Percentiles rank a stretch among this genome's conserved stretches.
These are phyloP conservation scores for Cytauxzoon felis DNA, from an alignment of 169 alveolate genomes.

Conservation along the genomic window DNA sequence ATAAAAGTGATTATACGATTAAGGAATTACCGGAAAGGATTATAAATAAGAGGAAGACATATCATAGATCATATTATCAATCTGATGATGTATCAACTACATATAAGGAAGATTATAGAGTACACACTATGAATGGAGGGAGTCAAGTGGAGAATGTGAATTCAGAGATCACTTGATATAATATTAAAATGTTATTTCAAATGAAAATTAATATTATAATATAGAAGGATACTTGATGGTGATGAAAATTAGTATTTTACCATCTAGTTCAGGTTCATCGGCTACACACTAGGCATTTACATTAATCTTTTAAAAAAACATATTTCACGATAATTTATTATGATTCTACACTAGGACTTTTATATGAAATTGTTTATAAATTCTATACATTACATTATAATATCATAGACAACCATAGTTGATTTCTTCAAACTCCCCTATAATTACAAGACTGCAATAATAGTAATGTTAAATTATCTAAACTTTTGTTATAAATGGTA, in stretches of 20 bases:
- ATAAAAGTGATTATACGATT: constrained; percentile 22
- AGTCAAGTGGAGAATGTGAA: no score
- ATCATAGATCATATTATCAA: not conserved
- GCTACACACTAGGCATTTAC: no score
- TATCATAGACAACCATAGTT: not conserved
- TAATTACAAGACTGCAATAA: not conserved
- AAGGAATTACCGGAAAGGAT: not conserved
- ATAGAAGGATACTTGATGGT: no score
- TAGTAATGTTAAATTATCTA: not conserved
- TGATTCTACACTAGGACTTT: not conserved
- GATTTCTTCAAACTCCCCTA: not conserved
- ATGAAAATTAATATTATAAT: not conserved
- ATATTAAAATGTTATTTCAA: no score
- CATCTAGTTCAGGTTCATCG: no score
- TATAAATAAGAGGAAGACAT: constrained; percentile 1
- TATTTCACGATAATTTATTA: not conserved
- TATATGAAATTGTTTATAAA: not conserved
- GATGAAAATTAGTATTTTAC: no score
- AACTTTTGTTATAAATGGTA: not conserved
- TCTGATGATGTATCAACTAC: constrained; percentile 4
- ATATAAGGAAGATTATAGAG: constrained; percentile 1
- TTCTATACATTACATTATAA: not conserved
- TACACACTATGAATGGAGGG: constrained; percentile 9
- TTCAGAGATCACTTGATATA: no score
- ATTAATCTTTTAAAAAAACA: no score